Percentiles rank a stretch among this genome's conserved stretches.
Evolutionary conservation across 371 early-diverging fungal species (phyloP).

Genomic region (Nosema muscidifuracis): DNA sequence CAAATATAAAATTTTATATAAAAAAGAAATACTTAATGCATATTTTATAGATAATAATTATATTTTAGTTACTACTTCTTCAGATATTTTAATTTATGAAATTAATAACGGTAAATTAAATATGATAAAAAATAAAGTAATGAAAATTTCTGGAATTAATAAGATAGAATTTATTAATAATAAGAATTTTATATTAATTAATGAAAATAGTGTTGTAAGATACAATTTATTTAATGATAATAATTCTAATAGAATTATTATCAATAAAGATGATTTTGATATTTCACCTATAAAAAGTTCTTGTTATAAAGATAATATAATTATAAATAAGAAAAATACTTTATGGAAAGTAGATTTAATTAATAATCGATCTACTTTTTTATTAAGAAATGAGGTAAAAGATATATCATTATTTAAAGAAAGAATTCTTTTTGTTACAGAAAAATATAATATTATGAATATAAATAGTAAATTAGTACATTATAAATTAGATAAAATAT

Average conservation of each 20-base stretch:
- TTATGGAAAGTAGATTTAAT: background rate
- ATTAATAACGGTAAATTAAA: conserved; percentile 4
- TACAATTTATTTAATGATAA: conserved; percentile 25
- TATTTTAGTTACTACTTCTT: conserved; percentile 5
- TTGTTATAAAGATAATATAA: background rate
- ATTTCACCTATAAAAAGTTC: background rate
- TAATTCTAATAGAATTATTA: background rate
- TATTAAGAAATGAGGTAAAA: background rate
- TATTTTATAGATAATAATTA: conserved; percentile 16
- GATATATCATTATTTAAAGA: background rate
- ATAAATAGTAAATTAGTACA: background rate
- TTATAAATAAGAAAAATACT: background rate
- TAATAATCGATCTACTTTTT: background rate
- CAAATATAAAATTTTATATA: conserved; percentile 10
- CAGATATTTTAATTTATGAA: background rate
- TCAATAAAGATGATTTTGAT: background rate
- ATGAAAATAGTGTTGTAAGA: conserved; percentile 1
- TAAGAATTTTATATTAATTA: conserved; percentile 13
- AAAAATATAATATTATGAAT: background rate
- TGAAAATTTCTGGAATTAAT: conserved; percentile 11
- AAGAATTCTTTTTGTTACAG: background rate
- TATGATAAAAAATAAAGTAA: conserved; percentile 12
- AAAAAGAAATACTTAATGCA: background rate
- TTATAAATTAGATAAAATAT: conserved; percentile 1
- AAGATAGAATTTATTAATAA: conserved; percentile 20